Conservation (phyloP, 2,329 filamentous ascomycete species). For the Elsinoe necatrix region DNA sequence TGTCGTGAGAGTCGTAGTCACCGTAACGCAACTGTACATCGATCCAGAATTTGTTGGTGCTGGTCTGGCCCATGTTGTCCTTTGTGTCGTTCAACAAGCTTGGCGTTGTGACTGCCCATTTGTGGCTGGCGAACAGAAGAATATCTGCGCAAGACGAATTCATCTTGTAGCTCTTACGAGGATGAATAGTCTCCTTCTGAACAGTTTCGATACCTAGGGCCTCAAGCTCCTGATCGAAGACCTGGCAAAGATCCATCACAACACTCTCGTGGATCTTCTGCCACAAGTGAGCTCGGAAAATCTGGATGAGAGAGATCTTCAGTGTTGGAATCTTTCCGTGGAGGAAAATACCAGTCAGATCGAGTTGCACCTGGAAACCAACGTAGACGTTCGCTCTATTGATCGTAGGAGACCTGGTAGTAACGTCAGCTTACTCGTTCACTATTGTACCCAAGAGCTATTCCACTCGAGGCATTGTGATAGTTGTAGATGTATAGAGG, state of each 20-base stretch:
- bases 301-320: conserved; percentile 97
- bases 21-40: conserved; percentile 95
- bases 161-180: conserved; percentile 99
- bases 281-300: conserved; percentile 99
- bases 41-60: conserved; percentile 98
- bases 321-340: conserved; percentile 97
- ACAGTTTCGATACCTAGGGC: conserved; percentile 94
- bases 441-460: too few species aligned
- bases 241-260: conserved; percentile 97
- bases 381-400: conserved; percentile 97
- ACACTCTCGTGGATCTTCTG: conserved; percentile 99
- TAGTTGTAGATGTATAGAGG: too few species aligned
- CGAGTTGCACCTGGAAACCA: conserved; percentile 97
- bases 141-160: conserved; percentile 99
- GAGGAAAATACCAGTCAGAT: conserved; percentile 96
- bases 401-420: conserved; percentile 39
- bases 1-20: conserved; percentile 98
- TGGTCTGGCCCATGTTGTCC: conserved; percentile 85
- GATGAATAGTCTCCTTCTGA: conserved; percentile 98
- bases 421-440: neutral
- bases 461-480: too few species aligned
- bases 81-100: conserved; percentile 94
- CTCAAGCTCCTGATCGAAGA: conserved; percentile 95
- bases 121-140: conserved; percentile 90
- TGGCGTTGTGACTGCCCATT: conserved; percentile 95